Base-by-base conservation (phyloP, 2,329 filamentous ascomycete genomes). In the Tricladium varicosporioides region DNA sequence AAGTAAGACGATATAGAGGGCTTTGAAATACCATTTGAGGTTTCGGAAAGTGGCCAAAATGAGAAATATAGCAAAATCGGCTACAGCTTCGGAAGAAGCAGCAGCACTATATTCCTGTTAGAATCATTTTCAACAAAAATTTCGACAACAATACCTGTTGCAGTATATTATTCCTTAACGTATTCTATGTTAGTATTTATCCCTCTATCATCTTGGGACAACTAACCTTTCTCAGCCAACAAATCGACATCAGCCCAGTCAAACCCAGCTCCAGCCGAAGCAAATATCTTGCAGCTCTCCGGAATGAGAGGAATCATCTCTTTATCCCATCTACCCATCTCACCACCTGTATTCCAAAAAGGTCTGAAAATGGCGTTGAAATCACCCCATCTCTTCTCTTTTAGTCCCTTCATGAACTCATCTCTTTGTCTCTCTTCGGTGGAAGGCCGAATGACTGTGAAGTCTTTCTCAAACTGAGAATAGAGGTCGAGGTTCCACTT, bases 1-100 rank as follows among this genome's bases (percentile, higher is more conserved):
- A 27, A 7, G 7, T 4, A 27, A 27, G 7, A 27, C 22, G 7
- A 7, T 27, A 27, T n/a, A 27, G 22, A 27, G 22, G 7, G 22
- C 22, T 27, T 4, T 10, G n/a, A 43, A 43, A 9, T 19, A 86
- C 82, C 86, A 89, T 1, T 82, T 78, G 11, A 91, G 79, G 47
- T 83, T 78, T 51, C 88, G 84, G 74, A 90, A 91, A 13, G 82
- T 84, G 8, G 82, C 81, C 50, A 92, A 80, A 63, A 91, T 82
- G 64, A 88, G 80, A 66, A 84, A 85, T 43, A 89, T 76, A 15
- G 86, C 83, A 60, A 88, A 83, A 70, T 91, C 88, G 51, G 87
- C 87, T 1, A 91, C 87, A 4, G 87, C 83, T 66, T 91, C 88
- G 5, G 85, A 85, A 36, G 86, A 86, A 0, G 87, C 86, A 1